Percentiles rank a stretch among this genome's conserved stretches.
Conservation (phyloP, 345 rosid genomes). For the Aurinia saxatilis region DNA sequence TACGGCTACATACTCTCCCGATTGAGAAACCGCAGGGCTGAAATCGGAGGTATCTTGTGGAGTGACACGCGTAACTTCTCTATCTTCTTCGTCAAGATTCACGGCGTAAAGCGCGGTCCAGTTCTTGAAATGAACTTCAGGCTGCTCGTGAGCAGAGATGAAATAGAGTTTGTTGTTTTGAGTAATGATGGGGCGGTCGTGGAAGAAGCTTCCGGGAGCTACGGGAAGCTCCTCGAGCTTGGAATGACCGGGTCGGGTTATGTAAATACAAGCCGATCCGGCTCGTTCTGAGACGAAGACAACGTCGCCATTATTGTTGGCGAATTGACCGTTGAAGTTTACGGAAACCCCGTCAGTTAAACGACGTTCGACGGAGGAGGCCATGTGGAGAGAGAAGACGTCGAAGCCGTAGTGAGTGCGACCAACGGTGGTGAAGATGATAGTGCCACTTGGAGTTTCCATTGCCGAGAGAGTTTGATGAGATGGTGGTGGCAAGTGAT, state of each 20-base stretch:
- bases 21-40: conserved; percentile 60
- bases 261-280: conserved; percentile 43
- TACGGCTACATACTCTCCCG: conserved; percentile 55
- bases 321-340: conserved; percentile 75
- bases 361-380: conserved; percentile 28
- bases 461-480: conserved; percentile 17
- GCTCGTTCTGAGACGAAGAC: conserved; percentile 68
- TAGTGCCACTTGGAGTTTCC: conserved; percentile 52
- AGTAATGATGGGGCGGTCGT: conserved; percentile 59
- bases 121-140: conserved; percentile 45
- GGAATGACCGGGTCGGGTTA: conserved; percentile 29
- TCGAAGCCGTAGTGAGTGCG: conserved; percentile 72
- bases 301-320: conserved; percentile 23
- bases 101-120: conserved; percentile 63
- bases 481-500: not conserved
- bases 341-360: conserved; percentile 69
- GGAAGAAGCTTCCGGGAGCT: conserved; percentile 57
- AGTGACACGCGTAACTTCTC: conserved; percentile 42
- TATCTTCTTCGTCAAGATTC: conserved; percentile 4
- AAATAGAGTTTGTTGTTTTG: conserved; percentile 44
- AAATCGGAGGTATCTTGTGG: conserved; percentile 52
- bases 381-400: conserved; percentile 43
- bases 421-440: conserved; percentile 65
- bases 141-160: conserved; percentile 70
- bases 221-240: conserved; percentile 40